Evolutionary conservation across 495 filamentous ascomycete genomes (phyloP).

Genomic region (Lasiosphaeria hispida): DNA sequence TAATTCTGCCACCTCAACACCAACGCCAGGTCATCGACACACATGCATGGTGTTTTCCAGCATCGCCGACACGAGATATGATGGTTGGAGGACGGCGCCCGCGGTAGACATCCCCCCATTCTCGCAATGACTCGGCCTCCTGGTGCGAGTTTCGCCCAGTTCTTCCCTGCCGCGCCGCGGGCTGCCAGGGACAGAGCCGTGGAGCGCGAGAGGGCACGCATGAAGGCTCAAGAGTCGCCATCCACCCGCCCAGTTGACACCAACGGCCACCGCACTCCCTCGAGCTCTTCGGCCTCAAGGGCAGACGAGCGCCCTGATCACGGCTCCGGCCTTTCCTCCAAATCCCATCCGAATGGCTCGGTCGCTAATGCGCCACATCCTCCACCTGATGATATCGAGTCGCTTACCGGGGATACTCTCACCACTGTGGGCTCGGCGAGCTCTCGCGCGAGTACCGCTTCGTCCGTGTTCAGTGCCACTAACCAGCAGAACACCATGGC

Average conservation of each 20-base stretch:
- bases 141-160: constrained; percentile 78
- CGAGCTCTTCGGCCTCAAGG: constrained; percentile 11
- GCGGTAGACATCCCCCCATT: constrained; percentile 43
- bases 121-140: constrained; percentile 74
- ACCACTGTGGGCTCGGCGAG: constrained; percentile 65
- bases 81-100: constrained; percentile 51
- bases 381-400: constrained; percentile 56
- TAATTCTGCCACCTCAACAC: constrained; percentile 18
- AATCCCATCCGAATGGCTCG: constrained; percentile 31
- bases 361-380: constrained; percentile 37
- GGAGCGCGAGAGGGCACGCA: constrained; percentile 48
- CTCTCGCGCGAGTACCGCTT: constrained; percentile 62
- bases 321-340: constrained; percentile 18
- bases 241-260: constrained; percentile 22
- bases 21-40: constrained; percentile 12
- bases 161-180: constrained; percentile 81
- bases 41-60: constrained; percentile 44
- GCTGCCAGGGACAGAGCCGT: constrained; percentile 54
- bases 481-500: constrained; percentile 47
- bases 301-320: constrained; percentile 17
- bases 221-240: constrained; percentile 35
- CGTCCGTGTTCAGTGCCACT: constrained; percentile 61
- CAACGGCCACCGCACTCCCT: constrained; percentile 23
- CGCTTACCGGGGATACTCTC: constrained; percentile 57
- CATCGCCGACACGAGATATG: constrained; percentile 47